These are phyloP conservation scores for Arachis monticola DNA, from an alignment of 331 rosid species.

Conservation along the genomic window DNA sequence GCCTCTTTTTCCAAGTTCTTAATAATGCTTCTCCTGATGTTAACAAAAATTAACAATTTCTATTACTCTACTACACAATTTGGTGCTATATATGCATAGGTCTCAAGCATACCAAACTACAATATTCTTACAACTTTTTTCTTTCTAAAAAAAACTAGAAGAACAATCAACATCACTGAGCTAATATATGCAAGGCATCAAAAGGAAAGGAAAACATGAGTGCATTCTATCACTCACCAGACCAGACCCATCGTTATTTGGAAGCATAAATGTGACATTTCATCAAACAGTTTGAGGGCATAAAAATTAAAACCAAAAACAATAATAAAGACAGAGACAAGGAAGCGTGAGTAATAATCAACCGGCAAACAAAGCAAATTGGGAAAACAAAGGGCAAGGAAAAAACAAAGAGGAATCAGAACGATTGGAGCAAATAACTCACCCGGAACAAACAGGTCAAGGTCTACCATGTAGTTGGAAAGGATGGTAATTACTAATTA, in stretches of 20 bases:
- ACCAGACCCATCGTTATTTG: not conserved
- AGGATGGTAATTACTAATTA: too few relatives aligned
- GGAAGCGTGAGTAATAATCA: too few relatives aligned
- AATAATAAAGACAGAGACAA: too few relatives aligned
- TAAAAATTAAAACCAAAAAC: not conserved
- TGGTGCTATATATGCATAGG: not conserved
- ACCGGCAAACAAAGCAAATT: too few relatives aligned
- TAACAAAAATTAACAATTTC: not conserved
- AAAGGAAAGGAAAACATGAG: not conserved
- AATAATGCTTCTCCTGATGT: not conserved
- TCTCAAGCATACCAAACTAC: not conserved
- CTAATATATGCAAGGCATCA: not conserved
- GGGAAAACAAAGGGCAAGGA: too few relatives aligned
- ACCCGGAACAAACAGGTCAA: too few relatives aligned
- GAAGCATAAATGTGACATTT: not conserved
- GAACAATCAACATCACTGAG: slow-evolving; percentile 4
- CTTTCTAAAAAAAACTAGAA: not conserved
- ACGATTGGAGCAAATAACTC: too few relatives aligned
- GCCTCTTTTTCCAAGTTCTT: not conserved
- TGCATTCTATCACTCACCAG: not conserved
- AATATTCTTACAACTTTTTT: not conserved
- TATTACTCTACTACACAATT: not conserved
- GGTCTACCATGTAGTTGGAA: too few relatives aligned
- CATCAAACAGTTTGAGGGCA: slow-evolving; percentile 18
- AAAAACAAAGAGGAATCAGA: too few relatives aligned